A percentile compares a stretch with the other conserved stretches of the same genome.
Conservation (phyloP, 345 rosid species). For the Draba incana region DNA sequence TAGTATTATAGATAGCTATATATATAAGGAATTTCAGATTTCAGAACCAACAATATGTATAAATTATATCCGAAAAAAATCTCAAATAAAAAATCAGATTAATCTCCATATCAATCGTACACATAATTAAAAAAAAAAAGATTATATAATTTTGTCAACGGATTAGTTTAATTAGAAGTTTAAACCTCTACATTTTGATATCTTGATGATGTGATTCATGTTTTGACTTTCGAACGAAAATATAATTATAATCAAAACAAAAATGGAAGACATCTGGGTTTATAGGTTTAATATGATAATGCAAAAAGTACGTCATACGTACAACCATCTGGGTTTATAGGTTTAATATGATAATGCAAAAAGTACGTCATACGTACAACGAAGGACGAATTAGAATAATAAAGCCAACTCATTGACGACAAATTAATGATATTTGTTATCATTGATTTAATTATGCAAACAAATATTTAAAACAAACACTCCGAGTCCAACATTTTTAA, state of each 20-base stretch:
- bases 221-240: slow-evolving; percentile 33
- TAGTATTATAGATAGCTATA: too few relatives aligned
- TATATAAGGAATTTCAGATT: too few relatives aligned
- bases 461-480: slow-evolving; percentile 2
- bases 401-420: slow-evolving; percentile 36
- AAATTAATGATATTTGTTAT: slow-evolving; percentile 22
- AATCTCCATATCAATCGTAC: not conserved
- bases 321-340: slow-evolving; percentile 32
- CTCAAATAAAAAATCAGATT: not conserved
- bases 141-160: slow-evolving; percentile 25
- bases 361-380: slow-evolving; percentile 40
- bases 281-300: slow-evolving; percentile 23
- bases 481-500: slow-evolving; percentile 17
- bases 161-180: slow-evolving; percentile 12
- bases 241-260: slow-evolving; percentile 12
- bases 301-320: slow-evolving; percentile 38
- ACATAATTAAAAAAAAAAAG: not conserved
- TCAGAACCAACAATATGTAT: too few relatives aligned
- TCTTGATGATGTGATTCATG: slow-evolving; percentile 37
- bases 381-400: slow-evolving; percentile 34
- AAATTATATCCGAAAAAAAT: too few relatives aligned
- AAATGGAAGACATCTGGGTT: slow-evolving; percentile 35
- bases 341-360: slow-evolving; percentile 32
- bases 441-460: slow-evolving; percentile 10
- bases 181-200: slow-evolving; percentile 12